phyloP scores from a whole-genome alignment of 768 basidiomycete genomes.

The Naematelia encephala region DNA sequence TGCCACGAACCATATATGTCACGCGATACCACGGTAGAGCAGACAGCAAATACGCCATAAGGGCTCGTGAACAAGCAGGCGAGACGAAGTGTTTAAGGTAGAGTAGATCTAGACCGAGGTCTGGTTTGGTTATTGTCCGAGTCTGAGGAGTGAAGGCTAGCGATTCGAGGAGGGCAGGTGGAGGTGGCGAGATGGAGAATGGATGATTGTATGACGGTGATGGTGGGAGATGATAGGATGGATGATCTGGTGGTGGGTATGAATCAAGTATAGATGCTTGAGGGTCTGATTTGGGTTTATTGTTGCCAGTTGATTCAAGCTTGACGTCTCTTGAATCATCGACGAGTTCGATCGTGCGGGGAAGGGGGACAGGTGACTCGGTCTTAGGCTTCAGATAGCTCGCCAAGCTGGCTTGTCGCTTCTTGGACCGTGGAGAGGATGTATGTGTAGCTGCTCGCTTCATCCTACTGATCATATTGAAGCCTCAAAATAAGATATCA shows the following conservation, averaged over 20 bases:
- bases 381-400: slow-evolving; percentile 3
- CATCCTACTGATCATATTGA: no score
- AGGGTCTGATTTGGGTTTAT: no score
- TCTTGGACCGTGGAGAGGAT: background rate
- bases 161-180: slow-evolving; percentile 3
- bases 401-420: slow-evolving; percentile 10
- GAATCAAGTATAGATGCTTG: background rate
- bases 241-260: slow-evolving; percentile 30
- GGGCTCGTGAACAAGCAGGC: slow-evolving; percentile 13
- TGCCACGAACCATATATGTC: slow-evolving; percentile 39
- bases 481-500: no score
- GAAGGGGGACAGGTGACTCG: background rate
- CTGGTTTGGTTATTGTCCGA: slow-evolving; percentile 20
- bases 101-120: slow-evolving; percentile 37
- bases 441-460: background rate
- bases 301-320: background rate
- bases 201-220: slow-evolving; percentile 32
- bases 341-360: background rate
- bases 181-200: slow-evolving; percentile 18
- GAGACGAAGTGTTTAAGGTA: slow-evolving; percentile 44
- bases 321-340: background rate
- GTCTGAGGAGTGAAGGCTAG: slow-evolving; percentile 21
- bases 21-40: slow-evolving; percentile 47
- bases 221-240: slow-evolving; percentile 36
- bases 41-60: slow-evolving; percentile 39